phyloP scores from a whole-genome alignment of 2,329 filamentous ascomycete species.

The Thielaviopsis cerberus region DNA sequence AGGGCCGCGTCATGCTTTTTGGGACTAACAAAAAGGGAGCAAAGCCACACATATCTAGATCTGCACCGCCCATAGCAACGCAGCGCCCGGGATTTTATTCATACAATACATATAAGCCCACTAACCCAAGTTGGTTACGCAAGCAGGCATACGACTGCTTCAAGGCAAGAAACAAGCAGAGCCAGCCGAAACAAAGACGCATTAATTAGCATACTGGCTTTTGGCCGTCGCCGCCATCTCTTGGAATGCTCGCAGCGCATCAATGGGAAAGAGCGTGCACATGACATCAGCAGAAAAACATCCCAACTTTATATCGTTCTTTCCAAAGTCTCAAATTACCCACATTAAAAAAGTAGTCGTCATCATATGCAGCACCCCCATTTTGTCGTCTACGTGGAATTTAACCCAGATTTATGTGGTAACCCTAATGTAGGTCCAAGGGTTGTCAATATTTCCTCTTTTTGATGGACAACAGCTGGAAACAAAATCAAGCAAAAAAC shows the following conservation, averaged over 20 bases:
- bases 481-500: not conserved
- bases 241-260: not conserved
- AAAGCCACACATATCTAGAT: not conserved
- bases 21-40: not conserved
- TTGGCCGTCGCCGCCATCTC: not conserved
- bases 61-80: not conserved
- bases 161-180: not conserved
- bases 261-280: not conserved
- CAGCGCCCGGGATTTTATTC: no score
- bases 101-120: no score
- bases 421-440: not conserved
- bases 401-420: not conserved
- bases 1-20: not conserved
- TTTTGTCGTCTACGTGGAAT: not conserved
- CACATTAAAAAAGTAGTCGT: not conserved
- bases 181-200: not conserved
- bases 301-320: not conserved
- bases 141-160: not conserved
- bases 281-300: not conserved
- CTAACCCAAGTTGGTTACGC: not conserved
- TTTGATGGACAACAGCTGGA: no score
- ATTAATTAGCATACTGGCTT: not conserved
- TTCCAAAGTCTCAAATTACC: no score
- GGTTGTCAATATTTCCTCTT: not conserved
- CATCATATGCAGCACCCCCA: not conserved